A percentile compares a stretch with the other conserved stretches of the same genome.
phyloP scores from a whole-genome alignment of 129 eudicot genomes.

The Tagetes erecta region DNA sequence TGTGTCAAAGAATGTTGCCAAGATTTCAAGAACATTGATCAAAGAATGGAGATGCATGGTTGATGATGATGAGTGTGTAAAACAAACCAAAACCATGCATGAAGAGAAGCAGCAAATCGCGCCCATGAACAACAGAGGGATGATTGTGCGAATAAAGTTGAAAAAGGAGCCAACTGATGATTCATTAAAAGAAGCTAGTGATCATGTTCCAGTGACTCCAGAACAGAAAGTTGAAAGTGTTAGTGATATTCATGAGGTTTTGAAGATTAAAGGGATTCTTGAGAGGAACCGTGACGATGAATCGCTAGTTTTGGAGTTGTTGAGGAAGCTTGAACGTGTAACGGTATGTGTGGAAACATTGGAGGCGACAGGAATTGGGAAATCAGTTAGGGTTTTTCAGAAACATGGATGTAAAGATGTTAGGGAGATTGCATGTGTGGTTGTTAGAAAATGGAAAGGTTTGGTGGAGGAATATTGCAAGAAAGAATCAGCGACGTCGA shows the following conservation, averaged over 20 bases:
- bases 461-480: not conserved
- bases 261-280: constrained; percentile 17
- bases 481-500: not conserved
- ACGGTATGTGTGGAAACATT: not conserved
- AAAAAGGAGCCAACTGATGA: too few species aligned
- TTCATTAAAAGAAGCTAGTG: not conserved
- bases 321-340: constrained; percentile 5
- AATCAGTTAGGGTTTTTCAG: not conserved
- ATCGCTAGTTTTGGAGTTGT: not conserved
- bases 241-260: not conserved
- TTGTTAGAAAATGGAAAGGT: not conserved
- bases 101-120: not conserved
- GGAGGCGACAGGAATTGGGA: not conserved
- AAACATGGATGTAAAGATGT: not conserved
- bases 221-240: not conserved
- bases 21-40: not conserved
- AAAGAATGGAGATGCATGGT: constrained; percentile 1
- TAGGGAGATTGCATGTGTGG: not conserved
- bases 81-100: not conserved
- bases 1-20: not conserved
- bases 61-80: constrained; percentile 3
- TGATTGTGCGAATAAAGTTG: not conserved
- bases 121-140: not conserved
- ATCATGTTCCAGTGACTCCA: too few species aligned
- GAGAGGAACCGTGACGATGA: not conserved